Evolutionary conservation across 2,329 filamentous ascomycete species (phyloP), one percentile per base, ranked within the genome.

Genomic region (Colletotrichum liaoningense): DNA sequence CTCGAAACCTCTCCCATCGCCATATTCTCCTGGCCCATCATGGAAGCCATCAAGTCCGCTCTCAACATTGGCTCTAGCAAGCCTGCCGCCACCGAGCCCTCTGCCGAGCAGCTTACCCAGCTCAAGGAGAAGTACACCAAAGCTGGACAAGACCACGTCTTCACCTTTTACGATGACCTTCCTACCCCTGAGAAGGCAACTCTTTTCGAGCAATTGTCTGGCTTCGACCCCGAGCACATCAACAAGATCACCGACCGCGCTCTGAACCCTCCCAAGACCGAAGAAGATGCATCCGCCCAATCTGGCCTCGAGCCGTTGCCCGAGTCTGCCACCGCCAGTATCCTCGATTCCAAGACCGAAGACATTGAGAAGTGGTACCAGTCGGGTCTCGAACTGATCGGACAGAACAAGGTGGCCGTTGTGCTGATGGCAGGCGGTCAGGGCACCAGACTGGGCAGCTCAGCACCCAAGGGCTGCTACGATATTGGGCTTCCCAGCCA

Each of bases 381-480:
- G 75, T 87, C 92, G 11, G 94, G 94, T 68, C 87, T 98, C 35
- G 96, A 95, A 81, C 93, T 96, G 52, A 89, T 97, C 72, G 87
- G 91, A 62, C 88, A 94, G 81, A 92, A 94, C 80, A 91, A 94
- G 82, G 89, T 97, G 52, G 88, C 91, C 38, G 97, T 99, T 22
- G 95, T 99, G 64, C 90, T 99, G 79, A 97, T 99, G 94, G 97
- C 97, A 72, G 97, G 97, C 81, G 97, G 97, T 42, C 97, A 99
- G 86, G 97, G 97, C 76, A 99, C 97, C 75, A 91, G 97, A 75
- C 87, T 99, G 76, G 97, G 97, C 77, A 98, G 95, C 88, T 97
- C 95, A 70, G 96, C 93, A 22, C 97, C 97, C 77, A 99, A 99
- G 88, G 97, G 97, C 70, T 98, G 96, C 89, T 99, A 94, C 85